Evolutionary conservation across 2,329 filamentous ascomycete genomes (phyloP).

Genomic region (Talaromyces marneffei): DNA sequence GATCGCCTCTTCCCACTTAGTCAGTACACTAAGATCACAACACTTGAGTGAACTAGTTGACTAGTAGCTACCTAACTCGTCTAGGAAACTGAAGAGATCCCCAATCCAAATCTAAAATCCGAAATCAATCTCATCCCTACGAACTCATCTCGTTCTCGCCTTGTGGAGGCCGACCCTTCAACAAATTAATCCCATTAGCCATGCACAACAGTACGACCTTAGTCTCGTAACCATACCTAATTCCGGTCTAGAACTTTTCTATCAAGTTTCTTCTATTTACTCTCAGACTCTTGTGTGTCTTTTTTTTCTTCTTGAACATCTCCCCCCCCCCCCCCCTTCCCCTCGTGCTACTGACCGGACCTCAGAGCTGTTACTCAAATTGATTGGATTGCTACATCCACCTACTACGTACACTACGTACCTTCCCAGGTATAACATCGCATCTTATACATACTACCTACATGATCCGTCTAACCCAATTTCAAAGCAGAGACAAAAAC

Average conservation of each 20-base stretch:
- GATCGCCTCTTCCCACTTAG: too few species aligned
- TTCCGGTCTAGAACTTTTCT: not conserved
- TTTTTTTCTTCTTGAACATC: not conserved
- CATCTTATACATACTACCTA: not conserved
- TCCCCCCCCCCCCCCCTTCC: too few species aligned
- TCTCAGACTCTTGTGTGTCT: not conserved
- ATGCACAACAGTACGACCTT: not conserved
- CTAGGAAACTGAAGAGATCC: not conserved
- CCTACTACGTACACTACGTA: not conserved
- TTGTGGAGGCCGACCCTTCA: not conserved
- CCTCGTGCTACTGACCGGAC: not conserved
- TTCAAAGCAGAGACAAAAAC: too few species aligned
- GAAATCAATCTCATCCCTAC: not conserved
- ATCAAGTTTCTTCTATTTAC: not conserved
- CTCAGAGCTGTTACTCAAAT: not conserved
- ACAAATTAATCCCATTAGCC: not conserved
- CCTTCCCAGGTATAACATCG: not conserved
- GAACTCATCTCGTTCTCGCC: not conserved
- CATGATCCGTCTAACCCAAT: slow-evolving; percentile 2
- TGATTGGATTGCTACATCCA: not conserved
- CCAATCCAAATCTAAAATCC: not conserved
- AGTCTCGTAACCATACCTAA: not conserved
- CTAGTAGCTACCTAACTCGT: not conserved
- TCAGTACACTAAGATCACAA: too few species aligned
- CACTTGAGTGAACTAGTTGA: too few species aligned